Evolutionary conservation across 2,329 filamentous ascomycete genomes (phyloP), one percentile per base, ranked within the genome.

Genomic region (Monilinia vaccinii-corymbosi): DNA sequence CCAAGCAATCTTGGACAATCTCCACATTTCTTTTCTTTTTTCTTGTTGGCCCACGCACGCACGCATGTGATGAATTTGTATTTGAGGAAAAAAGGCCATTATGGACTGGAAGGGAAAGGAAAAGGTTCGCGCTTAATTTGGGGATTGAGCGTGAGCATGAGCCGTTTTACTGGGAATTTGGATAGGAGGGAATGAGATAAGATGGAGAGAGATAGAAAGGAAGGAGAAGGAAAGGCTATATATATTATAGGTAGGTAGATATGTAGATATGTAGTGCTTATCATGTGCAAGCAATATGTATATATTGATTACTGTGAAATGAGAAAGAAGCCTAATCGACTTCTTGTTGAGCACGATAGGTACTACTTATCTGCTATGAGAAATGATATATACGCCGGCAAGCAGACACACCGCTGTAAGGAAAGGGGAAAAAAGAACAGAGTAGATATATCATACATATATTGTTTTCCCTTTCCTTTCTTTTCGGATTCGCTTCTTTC

Each of bases 101-200:
- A 42, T 21, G 31, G 50, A 52, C 10, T n/a, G 16, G 13, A 10
- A 36, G 9, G 2, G 34, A 8, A 42, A n/a, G n/a, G 36, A 42
- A 42, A 42, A 44, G 34, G 16, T 47, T 53, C 31, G 57, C 57
- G 57, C 49, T 53, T 59, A 59, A 55, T 46, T 25, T 42, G 36
- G 11, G 25, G n/a, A n/a, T n/a, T n/a, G n/a, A n/a, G n/a, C n/a
- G n/a, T n/a, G n/a, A n/a, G n/a, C n/a, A 45, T 31, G 56, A 58
- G 56, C 56, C 56, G 56, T 47, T 52, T 25, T n/a, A 28, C 47
- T 58, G 56, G 56, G 56, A 58, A 58, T 45, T 28, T 6, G 6
- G 3, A 28, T 28, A 28, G 32, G n/a, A n/a, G n/a, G n/a, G n/a
- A n/a, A n/a, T n/a, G n/a, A n/a, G n/a, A n/a, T n/a, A n/a, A n/a